These are phyloP conservation scores for Chamaecrista fasciculata DNA, from an alignment of 306 rosid species.

Conservation along the genomic window DNA sequence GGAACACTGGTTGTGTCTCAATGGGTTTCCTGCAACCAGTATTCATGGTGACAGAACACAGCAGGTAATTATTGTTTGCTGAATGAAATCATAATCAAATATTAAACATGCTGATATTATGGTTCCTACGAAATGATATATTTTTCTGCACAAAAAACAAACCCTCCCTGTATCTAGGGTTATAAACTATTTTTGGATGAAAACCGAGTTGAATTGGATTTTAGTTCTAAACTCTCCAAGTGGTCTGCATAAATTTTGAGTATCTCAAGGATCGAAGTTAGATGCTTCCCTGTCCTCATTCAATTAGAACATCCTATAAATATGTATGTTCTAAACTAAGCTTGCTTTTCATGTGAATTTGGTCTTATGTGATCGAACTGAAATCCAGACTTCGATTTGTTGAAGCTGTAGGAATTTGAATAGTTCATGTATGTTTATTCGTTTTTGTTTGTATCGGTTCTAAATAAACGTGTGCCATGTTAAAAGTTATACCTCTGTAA, in stretches of 20 bases:
- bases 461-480: not conserved
- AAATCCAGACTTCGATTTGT: not conserved
- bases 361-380: not conserved
- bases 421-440: not conserved
- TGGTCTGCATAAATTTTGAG: not conserved
- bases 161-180: too few species aligned
- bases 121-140: not conserved
- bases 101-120: not conserved
- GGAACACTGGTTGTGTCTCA: conserved; percentile 62
- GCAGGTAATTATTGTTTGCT: conserved; percentile 37
- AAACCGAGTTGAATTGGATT: not conserved
- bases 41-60: conserved; percentile 75
- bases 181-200: not conserved
- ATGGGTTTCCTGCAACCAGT: conserved; percentile 72
- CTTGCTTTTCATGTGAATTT: not conserved
- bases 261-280: not conserved
- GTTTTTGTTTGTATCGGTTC: not conserved
- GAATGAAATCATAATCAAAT: not conserved
- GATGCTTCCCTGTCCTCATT: not conserved
- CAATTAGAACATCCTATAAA: not conserved
- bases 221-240: not conserved
- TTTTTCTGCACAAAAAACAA: too few species aligned
- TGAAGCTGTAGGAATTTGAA: not conserved
- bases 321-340: not conserved
- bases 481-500: not conserved